Conservation (phyloP, 2,329 filamentous ascomycete genomes). For the Colletotrichum truncatum region DNA sequence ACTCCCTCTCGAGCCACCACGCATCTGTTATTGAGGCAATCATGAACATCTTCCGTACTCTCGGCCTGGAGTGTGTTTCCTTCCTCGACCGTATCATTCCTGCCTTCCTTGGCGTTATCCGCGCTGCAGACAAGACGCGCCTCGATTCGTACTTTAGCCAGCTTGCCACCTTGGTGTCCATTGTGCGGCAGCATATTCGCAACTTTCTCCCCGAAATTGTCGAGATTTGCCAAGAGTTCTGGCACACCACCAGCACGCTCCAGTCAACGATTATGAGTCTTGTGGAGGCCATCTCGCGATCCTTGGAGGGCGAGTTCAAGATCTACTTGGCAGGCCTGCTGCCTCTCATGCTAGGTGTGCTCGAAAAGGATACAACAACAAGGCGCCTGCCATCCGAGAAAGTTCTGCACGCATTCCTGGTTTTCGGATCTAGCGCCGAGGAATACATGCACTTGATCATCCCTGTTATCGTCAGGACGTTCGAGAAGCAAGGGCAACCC, state of each 20-base stretch:
- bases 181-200: constrained; percentile 95
- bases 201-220: constrained; percentile 90
- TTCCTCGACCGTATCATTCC: constrained; percentile 95
- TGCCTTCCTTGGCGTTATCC: constrained; percentile 90
- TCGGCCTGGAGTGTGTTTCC: constrained; percentile 94
- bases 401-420: constrained; percentile 92
- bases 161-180: constrained; percentile 89
- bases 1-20: constrained; percentile 89
- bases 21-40: constrained; percentile 96
- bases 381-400: constrained; percentile 86
- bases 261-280: constrained; percentile 92
- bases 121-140: constrained; percentile 78
- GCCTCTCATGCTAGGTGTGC: constrained; percentile 91
- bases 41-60: constrained; percentile 97
- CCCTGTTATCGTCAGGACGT: constrained; percentile 91
- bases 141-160: constrained; percentile 99
- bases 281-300: constrained; percentile 92
- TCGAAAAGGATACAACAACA: constrained; percentile 83
- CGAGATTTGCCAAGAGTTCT: constrained; percentile 87
- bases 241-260: constrained; percentile 81
- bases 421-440: constrained; percentile 94
- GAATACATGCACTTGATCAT: constrained; percentile 99
- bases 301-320: constrained; percentile 97
- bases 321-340: constrained; percentile 90
- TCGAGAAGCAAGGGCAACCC: constrained; percentile 88